Conservation (phyloP, 805 yeast genomes). For the Candida maesae region DNA sequence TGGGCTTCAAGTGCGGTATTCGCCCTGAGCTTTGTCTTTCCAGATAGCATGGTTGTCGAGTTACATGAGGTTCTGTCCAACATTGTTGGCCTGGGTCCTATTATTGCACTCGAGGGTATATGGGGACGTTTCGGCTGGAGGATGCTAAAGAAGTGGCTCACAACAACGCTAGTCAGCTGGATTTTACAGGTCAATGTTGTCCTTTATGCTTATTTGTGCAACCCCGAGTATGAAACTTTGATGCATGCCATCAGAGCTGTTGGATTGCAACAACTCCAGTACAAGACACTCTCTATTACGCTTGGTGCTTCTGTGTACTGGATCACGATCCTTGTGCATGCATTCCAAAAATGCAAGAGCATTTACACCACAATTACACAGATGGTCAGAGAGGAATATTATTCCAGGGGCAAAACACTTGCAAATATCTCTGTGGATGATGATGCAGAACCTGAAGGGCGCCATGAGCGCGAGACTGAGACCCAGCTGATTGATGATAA, state of each 20-base stretch:
- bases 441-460: neutral
- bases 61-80: neutral
- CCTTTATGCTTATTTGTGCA: neutral
- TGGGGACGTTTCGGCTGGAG: neutral
- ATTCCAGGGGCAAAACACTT: constrained; percentile 53
- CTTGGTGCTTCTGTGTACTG: neutral
- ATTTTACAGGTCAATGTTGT: neutral
- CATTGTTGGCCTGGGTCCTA: neutral
- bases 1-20: no score
- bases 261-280: no score
- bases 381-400: constrained; percentile 54
- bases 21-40: neutral
- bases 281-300: neutral
- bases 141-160: neutral
- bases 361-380: no score
- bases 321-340: constrained; percentile 2
- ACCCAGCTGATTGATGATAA: neutral
- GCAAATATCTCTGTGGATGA: constrained; percentile 27
- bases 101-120: neutral
- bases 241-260: no score
- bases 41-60: neutral
- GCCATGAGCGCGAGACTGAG: neutral
- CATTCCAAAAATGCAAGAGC: constrained; percentile 6
- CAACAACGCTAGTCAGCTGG: neutral
- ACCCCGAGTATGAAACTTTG: no score